Conservation (phyloP, 495 filamentous ascomycete genomes). For the Lepidopterella palustris region DNA sequence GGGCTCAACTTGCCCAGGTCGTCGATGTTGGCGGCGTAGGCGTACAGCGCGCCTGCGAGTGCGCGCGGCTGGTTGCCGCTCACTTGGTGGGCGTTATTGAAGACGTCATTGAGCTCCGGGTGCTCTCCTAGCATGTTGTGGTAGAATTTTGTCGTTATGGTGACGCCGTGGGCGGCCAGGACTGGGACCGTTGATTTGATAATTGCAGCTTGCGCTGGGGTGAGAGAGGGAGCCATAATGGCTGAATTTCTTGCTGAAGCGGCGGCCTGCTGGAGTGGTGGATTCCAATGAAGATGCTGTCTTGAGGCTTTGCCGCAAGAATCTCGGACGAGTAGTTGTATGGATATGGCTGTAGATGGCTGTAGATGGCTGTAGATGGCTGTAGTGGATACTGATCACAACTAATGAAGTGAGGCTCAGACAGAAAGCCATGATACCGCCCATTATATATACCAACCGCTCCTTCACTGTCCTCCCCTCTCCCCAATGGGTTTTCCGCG, state of each 20-base stretch:
- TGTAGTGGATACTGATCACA: too few relatives aligned
- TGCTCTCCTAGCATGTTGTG: constrained; percentile 55
- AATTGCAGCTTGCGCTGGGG: constrained; percentile 37
- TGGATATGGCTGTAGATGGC: too few relatives aligned
- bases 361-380: too few relatives aligned
- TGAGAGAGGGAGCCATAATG: constrained; percentile 26
- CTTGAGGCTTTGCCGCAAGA: too few relatives aligned
- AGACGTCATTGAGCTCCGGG: constrained; percentile 57
- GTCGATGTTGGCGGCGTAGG: constrained; percentile 67
- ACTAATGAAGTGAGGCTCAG: too few relatives aligned
- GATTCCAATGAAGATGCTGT: not conserved
- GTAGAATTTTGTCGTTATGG: constrained; percentile 65
- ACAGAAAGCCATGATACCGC: too few relatives aligned
- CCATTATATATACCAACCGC: not conserved
- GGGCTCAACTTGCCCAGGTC: constrained; percentile 54
- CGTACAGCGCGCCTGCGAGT: constrained; percentile 59
- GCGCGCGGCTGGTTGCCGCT: constrained; percentile 60
- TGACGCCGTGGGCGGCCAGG: constrained; percentile 56
- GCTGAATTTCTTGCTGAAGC: not conserved
- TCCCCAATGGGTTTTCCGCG: not conserved
- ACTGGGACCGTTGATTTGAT: constrained; percentile 58
- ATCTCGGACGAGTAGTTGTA: too few relatives aligned
- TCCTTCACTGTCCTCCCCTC: not conserved
- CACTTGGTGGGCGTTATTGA: constrained; percentile 59
- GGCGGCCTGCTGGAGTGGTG: not conserved